Evolutionary conservation across 176 grass and related monocot species (phyloP), one percentile per base, ranked within the genome.

Genomic region (Oryza punctata): DNA sequence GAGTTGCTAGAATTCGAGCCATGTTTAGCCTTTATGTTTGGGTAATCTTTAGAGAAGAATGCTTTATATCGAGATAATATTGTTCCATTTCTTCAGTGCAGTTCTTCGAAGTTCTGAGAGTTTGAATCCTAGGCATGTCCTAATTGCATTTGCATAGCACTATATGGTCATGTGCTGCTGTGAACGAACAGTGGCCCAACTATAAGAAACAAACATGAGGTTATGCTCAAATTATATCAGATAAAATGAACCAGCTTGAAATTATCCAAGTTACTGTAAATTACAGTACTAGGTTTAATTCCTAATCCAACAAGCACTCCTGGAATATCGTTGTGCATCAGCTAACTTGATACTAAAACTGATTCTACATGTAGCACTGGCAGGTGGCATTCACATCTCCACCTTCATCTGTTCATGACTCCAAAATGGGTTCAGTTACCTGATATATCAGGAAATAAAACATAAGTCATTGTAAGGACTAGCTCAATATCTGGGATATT

Each of bases 391-490:
- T 59, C 67, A 84, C 46, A 28, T 37, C 57, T 76, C 71, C 45
- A 28, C 25, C 32, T 28, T 74, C 43, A 12, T 40, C 44, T 13
- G 47, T 35, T 52, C 43, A 57, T 10, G 40, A 13, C 30, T 38
- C 33, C n/a, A 75, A 59, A 14, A 65, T 65, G 5, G 30, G 12
- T 18, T 71, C 43, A 44, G 57, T n/a, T 44, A 89, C 54, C 88
- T 89, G 72, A 66, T 11, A 89, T 72, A 32, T 8, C 1, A 85
- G 19, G 76, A 64, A 23, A 81, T 37, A 43, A 3, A 27, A 65
- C 54, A 12, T 18, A 4, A 2, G 43, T 71, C 19, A 85, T 24
- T 14, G 54, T 0, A 66, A 77, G 19, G 16, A 25, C 10, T 81
- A 18, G 5, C 13, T 81, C 35, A 9, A 63, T 63, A 63, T 64